phyloP scores from a whole-genome alignment of 306 rosid genomes.

The Fagus sylvatica region DNA sequence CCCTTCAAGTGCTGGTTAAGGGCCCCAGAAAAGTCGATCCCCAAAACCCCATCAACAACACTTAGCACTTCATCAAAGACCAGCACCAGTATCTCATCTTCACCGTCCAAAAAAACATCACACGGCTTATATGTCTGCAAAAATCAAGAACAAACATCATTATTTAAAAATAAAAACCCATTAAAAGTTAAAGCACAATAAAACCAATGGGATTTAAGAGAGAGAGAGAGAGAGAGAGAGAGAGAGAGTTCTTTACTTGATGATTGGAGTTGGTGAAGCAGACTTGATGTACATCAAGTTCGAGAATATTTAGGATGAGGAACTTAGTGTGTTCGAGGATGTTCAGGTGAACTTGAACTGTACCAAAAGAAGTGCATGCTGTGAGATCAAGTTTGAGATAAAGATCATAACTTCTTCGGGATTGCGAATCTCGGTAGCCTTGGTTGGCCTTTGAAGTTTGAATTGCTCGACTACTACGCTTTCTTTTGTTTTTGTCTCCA shows the following conservation, averaged over 20 bases:
- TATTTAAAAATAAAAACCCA: neutral
- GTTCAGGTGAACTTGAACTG: conserved; percentile 32
- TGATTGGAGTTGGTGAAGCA: conserved; percentile 38
- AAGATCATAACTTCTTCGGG: conserved; percentile 54
- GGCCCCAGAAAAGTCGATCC: conserved; percentile 55
- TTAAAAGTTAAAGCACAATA: neutral
- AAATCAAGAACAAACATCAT: conserved; percentile 13
- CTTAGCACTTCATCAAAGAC: conserved; percentile 50
- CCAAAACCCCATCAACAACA: conserved; percentile 54
- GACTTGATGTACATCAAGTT: conserved; percentile 45
- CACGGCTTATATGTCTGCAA: conserved; percentile 37
- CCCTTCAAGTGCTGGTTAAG: conserved; percentile 59
- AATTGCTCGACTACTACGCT: conserved; percentile 44
- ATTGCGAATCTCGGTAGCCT: conserved; percentile 53
- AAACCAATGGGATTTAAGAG: neutral
- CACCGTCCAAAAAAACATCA: conserved; percentile 46
- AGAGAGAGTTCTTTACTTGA: conserved; percentile 33
- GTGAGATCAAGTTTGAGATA: conserved; percentile 55
- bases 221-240: neutral
- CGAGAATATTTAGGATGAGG: conserved; percentile 56
- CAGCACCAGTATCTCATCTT: conserved; percentile 58
- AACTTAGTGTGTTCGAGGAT: conserved; percentile 39
- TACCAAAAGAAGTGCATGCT: conserved; percentile 50
- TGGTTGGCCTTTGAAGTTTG: conserved; percentile 55
- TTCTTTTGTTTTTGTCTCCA: conserved; percentile 46